Evolutionary conservation across 108 stramenopile species (phyloP).

Genomic region (Epithemia pelagica): DNA sequence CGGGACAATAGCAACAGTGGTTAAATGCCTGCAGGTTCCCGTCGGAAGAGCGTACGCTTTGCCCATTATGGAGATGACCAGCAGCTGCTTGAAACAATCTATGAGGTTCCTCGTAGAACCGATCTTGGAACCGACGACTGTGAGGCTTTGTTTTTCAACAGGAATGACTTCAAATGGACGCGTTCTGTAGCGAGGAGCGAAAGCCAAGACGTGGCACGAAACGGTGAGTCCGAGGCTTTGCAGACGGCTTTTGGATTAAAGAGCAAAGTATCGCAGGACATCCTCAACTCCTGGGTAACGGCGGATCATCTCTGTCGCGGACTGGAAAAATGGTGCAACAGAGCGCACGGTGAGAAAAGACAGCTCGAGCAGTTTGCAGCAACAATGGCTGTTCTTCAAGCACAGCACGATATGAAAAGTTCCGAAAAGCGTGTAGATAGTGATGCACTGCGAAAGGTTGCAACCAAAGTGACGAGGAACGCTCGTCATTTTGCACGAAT

Average conservation of each 20-base stretch:
- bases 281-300: conserved; percentile 24
- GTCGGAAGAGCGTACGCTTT: not conserved
- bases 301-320: conserved; percentile 31
- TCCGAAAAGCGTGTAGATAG: conserved; percentile 1
- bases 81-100: not conserved
- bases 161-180: conserved; percentile 20
- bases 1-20: too few relatives aligned
- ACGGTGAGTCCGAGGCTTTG: conserved; percentile 17
- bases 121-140: not conserved
- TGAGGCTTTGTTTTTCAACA: conserved; percentile 13
- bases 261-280: conserved; percentile 17
- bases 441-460: conserved; percentile 22
- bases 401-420: conserved; percentile 19
- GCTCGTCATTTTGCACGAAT: conserved; percentile 35
- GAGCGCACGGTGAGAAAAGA: conserved; percentile 15
- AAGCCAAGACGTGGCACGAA: conserved; percentile 21
- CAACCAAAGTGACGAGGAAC: conserved; percentile 16
- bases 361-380: conserved; percentile 21
- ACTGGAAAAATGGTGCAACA: conserved; percentile 31
- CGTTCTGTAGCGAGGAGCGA: conserved; percentile 14
- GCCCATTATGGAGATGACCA: not conserved
- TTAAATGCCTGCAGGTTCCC: too few relatives aligned
- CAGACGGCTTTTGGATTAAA: conserved; percentile 14
- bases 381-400: conserved; percentile 17
- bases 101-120: not conserved